A percentile compares a stretch with the other conserved stretches of the same genome.
phyloP scores from a whole-genome alignment of 169 alveolate species.

The Theileria parva region DNA sequence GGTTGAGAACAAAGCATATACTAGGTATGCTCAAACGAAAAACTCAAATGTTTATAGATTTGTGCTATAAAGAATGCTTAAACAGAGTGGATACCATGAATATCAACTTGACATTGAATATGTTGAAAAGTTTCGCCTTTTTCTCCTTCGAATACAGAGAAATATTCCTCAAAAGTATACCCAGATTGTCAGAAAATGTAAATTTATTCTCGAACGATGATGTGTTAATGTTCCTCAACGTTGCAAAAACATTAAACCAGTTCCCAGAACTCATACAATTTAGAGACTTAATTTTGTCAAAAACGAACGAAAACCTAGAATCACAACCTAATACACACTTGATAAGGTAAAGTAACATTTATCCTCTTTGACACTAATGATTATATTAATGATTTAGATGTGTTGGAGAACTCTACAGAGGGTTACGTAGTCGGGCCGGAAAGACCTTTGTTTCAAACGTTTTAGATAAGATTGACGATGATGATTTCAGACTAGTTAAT shows the following conservation, averaged over 20 bases:
- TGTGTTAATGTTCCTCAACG: conserved; percentile 51
- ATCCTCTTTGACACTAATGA: background rate
- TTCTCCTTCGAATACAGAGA: conserved; percentile 59
- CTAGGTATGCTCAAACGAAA: conserved; percentile 3
- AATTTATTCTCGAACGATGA: conserved; percentile 44
- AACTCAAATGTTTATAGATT: conserved; percentile 8
- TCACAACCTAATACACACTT: conserved; percentile 20
- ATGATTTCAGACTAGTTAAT: background rate
- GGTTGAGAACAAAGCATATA: conserved; percentile 56
- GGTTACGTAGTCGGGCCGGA: conserved; percentile 30
- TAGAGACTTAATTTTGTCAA: conserved; percentile 41
- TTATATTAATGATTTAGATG: background rate
- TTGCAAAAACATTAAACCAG: conserved; percentile 45
- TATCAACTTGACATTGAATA: conserved; percentile 24
- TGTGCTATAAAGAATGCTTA: conserved; percentile 42
- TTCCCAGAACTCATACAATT: conserved; percentile 19
- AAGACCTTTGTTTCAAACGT: conserved; percentile 34
- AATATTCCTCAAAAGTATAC: conserved; percentile 21
- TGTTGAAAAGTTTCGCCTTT: conserved; percentile 46
- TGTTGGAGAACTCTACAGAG: conserved; percentile 27
- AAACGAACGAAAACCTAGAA: conserved; percentile 26
- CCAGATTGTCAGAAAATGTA: conserved; percentile 13
- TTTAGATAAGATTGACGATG: conserved; percentile 22
- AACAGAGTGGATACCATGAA: conserved; percentile 34
- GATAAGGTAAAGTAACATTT: conserved; percentile 17